phyloP scores from a whole-genome alignment of 2,329 filamentous ascomycete genomes.

The Hypoxylon sp. region DNA sequence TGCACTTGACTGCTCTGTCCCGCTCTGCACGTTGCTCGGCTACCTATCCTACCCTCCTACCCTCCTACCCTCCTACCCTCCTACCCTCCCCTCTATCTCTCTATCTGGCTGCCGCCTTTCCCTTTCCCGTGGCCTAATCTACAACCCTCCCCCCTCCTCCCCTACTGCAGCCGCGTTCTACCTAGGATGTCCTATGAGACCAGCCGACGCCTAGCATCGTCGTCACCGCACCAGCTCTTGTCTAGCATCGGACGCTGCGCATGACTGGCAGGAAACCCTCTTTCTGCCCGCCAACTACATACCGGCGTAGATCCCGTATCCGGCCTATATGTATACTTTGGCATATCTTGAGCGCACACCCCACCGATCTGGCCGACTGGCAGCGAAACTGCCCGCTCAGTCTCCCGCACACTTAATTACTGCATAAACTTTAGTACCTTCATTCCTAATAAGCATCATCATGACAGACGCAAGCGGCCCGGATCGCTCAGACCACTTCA shows the following conservation, averaged over 20 bases:
- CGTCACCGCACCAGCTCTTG: constrained; percentile 15
- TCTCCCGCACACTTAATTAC: constrained; percentile 16
- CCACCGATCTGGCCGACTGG: constrained; percentile 12
- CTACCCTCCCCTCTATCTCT: too few species aligned
- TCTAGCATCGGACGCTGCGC: constrained; percentile 20
- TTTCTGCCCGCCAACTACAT: constrained; percentile 4
- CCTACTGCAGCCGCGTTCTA: constrained; percentile 5
- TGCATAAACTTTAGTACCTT: constrained; percentile 20
- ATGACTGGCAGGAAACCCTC: constrained; percentile 22
- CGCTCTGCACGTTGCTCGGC: too few species aligned
- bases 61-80: too few species aligned
- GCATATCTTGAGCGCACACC: constrained; percentile 13
- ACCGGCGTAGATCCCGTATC: constrained; percentile 9
- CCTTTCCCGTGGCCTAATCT: constrained; percentile 12
- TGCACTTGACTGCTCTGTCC: too few species aligned
- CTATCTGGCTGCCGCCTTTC: too few species aligned
- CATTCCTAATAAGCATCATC: constrained; percentile 40
- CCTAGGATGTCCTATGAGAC: constrained; percentile 25
- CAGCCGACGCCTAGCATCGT: neutral
- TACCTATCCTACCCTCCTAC: too few species aligned
- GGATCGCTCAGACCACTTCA: constrained; percentile 33
- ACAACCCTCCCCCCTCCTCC: constrained; percentile 2
- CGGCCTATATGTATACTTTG: constrained; percentile 16
- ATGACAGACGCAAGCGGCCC: constrained; percentile 41
- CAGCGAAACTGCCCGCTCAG: constrained; percentile 8